These are phyloP conservation scores for Aureobasidium sp. DNA, from an alignment of 2,329 filamentous ascomycete species.

Conservation along the genomic window DNA sequence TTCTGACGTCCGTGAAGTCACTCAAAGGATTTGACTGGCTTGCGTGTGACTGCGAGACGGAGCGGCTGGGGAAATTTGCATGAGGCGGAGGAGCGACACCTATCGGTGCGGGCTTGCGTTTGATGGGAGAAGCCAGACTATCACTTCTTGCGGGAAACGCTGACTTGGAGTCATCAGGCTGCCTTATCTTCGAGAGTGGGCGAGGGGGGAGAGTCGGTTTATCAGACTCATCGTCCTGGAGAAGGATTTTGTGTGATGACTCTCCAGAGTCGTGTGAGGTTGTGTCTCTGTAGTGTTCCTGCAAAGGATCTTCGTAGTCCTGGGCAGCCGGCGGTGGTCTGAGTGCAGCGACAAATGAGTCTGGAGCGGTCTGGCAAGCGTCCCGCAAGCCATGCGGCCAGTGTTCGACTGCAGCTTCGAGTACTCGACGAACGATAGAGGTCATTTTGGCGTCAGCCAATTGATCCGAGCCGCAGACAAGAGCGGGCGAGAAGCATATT, in stretches of 20 bases:
- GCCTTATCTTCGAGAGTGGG: not conserved
- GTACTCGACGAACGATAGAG: slow-evolving; percentile 42
- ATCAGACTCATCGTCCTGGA: slow-evolving; percentile 30
- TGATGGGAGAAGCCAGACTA: slow-evolving; percentile 19
- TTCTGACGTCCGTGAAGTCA: not conserved
- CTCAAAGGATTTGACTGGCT: not conserved
- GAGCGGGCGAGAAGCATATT: slow-evolving; percentile 47
- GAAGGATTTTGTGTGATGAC: slow-evolving; percentile 34
- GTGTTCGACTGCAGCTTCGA: slow-evolving; percentile 42
- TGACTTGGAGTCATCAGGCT: not conserved
- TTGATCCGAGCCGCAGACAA: slow-evolving; percentile 48
- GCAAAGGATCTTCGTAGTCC: slow-evolving; percentile 45
- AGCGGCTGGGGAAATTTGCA: slow-evolving; percentile 26
- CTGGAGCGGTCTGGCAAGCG: slow-evolving; percentile 33
- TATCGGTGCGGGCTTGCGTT: slow-evolving; percentile 38
- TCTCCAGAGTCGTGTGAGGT: slow-evolving; percentile 8
- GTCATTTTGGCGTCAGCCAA: slow-evolving; percentile 50
- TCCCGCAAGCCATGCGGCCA: slow-evolving; percentile 40
- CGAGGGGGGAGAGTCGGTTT: slow-evolving; percentile 21
- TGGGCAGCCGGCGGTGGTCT: slow-evolving; percentile 32
- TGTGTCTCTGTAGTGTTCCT: slow-evolving; percentile 20
- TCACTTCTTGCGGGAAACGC: slow-evolving; percentile 12
- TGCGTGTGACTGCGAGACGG: slow-evolving; percentile 23
- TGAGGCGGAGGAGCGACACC: slow-evolving; percentile 37
- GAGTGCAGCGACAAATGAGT: slow-evolving; percentile 35